These are phyloP conservation scores for Aechmea fasciata DNA, from an alignment of 176 grass and related monocot species.

Conservation along the genomic window DNA sequence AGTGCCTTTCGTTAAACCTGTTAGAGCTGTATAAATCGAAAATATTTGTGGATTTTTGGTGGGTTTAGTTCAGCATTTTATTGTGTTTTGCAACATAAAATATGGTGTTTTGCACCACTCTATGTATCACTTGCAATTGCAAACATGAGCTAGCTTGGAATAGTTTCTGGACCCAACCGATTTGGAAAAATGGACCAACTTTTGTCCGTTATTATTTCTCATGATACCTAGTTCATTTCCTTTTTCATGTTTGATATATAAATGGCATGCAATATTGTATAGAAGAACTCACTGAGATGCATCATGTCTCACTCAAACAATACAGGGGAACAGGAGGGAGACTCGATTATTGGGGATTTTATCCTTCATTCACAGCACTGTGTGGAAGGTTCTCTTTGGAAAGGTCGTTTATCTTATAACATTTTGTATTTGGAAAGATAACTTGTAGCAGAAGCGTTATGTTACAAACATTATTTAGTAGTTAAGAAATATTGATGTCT, in stretches of 20 bases:
- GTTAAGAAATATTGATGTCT: too few relatives aligned
- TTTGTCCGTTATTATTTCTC: background rate
- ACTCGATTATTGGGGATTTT: slow-evolving; percentile 74
- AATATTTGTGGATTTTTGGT: too few relatives aligned
- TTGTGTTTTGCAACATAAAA: too few relatives aligned
- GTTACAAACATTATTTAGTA: too few relatives aligned
- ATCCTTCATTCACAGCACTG: slow-evolving; percentile 94
- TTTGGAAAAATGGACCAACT: background rate
- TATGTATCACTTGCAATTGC: background rate
- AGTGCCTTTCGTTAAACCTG: too few relatives aligned
- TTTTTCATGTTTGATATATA: background rate
- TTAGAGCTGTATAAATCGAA: too few relatives aligned
- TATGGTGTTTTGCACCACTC: too few relatives aligned
- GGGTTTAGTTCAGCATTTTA: too few relatives aligned
- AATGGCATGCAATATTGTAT: background rate
- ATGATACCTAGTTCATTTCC: background rate
- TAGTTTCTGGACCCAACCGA: background rate
- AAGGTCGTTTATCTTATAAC: slow-evolving; percentile 47
- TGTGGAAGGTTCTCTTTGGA: slow-evolving; percentile 99
- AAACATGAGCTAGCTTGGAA: background rate
- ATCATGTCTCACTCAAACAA: slow-evolving; percentile 10
- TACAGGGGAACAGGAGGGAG: slow-evolving; percentile 95
- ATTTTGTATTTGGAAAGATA: too few relatives aligned
- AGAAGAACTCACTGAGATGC: background rate
- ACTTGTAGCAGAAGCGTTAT: too few relatives aligned